phyloP scores from a whole-genome alignment of 208 protist species.

The Acanthamoeba castellanii region DNA sequence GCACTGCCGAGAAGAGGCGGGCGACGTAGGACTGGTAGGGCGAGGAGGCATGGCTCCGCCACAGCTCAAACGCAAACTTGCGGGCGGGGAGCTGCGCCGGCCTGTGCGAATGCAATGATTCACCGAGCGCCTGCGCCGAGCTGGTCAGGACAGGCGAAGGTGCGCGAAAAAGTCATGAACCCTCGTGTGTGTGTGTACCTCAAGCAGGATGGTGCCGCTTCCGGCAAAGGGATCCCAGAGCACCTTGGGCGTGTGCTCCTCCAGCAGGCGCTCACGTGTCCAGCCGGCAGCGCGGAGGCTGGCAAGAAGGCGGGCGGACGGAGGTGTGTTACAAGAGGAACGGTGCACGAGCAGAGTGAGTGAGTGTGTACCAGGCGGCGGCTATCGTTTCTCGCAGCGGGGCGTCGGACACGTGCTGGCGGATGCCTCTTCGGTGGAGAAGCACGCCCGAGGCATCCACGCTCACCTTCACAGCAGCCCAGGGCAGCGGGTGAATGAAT shows the following conservation, averaged over 20 bases:
- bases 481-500: neutral
- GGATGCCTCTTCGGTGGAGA: slow-evolving; percentile 18
- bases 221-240: slow-evolving; percentile 43
- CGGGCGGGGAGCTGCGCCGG: neutral
- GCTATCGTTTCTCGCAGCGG: slow-evolving; percentile 56
- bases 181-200: neutral
- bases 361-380: slow-evolving; percentile 1
- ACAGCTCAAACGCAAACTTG: slow-evolving; percentile 49
- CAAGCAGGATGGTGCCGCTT: slow-evolving; percentile 23
- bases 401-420: slow-evolving; percentile 53
- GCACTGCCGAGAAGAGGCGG: slow-evolving; percentile 15
- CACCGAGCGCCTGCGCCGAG: neutral
- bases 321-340: neutral
- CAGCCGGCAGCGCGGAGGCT: slow-evolving; percentile 24
- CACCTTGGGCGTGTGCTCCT: neutral
- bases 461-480: slow-evolving; percentile 41
- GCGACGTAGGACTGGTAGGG: neutral
- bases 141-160: neutral
- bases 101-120: neutral
- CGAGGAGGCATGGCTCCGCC: neutral
- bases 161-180: neutral
- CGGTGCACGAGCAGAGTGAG: neutral
- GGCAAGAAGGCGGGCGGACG: neutral
- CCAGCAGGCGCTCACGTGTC: neutral
- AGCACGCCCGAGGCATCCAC: slow-evolving; percentile 62